phyloP scores from a whole-genome alignment of 352 stramenopile species.

The Globisporangium nodosum region DNA sequence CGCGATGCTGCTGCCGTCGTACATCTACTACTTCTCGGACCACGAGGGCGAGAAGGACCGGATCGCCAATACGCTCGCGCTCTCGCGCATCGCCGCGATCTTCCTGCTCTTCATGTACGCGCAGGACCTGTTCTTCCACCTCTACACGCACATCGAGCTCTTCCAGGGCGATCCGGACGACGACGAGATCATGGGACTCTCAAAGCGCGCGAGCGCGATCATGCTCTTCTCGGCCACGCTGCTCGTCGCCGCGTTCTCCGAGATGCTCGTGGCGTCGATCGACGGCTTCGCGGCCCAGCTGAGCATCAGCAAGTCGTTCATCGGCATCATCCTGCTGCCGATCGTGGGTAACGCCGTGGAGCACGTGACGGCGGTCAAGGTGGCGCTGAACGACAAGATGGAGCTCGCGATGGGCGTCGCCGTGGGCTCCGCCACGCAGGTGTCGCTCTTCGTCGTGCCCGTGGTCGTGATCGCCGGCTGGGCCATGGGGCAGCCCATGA shows the following conservation, averaged over 20 bases:
- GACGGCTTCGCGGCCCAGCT: constrained; percentile 66
- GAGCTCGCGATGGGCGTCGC: constrained; percentile 97
- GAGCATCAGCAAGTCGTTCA: constrained; percentile 80
- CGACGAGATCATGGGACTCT: constrained; percentile 82
- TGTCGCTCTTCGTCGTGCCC: constrained; percentile 96
- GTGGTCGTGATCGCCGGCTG: constrained; percentile 94
- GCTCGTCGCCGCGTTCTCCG: constrained; percentile 91
- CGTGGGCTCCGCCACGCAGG: constrained; percentile 96
- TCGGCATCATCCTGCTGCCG: constrained; percentile 95
- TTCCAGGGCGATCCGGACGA: constrained; percentile 68
- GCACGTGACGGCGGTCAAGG: constrained; percentile 95
- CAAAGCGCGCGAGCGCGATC: constrained; percentile 59
- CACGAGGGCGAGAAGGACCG: constrained; percentile 65
- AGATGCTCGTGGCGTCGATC: constrained; percentile 88
- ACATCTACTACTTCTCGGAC: constrained; percentile 86
- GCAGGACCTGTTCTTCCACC: constrained; percentile 95
- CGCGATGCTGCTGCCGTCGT: constrained; percentile 91
- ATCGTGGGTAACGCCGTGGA: constrained; percentile 98
- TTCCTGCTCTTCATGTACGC: constrained; percentile 92
- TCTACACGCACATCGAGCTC: constrained; percentile 91
- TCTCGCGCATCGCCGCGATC: constrained; percentile 75
- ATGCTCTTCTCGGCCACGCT: constrained; percentile 87
- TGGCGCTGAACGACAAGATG: constrained; percentile 98
- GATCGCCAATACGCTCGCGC: constrained; percentile 59
- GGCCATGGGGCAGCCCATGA: constrained; percentile 92